These are phyloP conservation scores for Nothophoma quercina DNA, from an alignment of 2,329 filamentous ascomycete species.

Conservation along the genomic window DNA sequence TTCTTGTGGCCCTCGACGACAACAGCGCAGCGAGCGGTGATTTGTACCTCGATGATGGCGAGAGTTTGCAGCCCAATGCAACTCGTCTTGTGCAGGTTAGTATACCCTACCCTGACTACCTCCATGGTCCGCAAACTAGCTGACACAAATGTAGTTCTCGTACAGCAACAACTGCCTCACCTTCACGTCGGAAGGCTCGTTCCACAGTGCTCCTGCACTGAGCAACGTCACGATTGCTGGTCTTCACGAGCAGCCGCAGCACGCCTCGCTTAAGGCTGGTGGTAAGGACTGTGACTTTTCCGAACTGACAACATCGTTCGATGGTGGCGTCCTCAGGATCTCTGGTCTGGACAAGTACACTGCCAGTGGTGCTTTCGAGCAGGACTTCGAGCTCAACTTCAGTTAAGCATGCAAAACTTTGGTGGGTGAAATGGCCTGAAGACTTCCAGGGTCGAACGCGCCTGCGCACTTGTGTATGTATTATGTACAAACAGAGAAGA, in stretches of 20 bases:
- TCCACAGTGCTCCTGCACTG: constrained; percentile 61
- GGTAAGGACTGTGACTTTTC: constrained; percentile 2
- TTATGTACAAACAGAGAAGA: too few relatives aligned
- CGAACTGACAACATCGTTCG: constrained; percentile 4
- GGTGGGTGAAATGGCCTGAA: too few relatives aligned
- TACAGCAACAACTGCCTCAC: constrained; percentile 18
- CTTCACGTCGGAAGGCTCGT: constrained; percentile 53
- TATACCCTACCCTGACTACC: constrained; percentile 17
- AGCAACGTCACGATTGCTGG: constrained; percentile 63
- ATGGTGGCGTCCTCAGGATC: constrained; percentile 56
- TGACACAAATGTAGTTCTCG: constrained; percentile 46
- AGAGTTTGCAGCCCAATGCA: constrained; percentile 64
- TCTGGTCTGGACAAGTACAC: constrained; percentile 58
- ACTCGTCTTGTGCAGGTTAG: constrained; percentile 63
- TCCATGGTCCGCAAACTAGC: constrained; percentile 50
- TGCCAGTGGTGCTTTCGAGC: constrained; percentile 60
- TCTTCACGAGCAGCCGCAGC: constrained; percentile 26
- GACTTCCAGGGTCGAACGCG: too few relatives aligned
- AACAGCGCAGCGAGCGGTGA: constrained; percentile 63
- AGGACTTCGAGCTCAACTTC: constrained; percentile 58
- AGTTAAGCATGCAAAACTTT: neutral
- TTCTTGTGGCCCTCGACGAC: constrained; percentile 64
- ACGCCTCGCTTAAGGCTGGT: constrained; percentile 29
- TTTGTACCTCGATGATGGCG: constrained; percentile 76
- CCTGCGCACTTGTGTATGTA: too few relatives aligned